Evolutionary conservation across 1,284 basidiomycete genomes (phyloP).

Genomic region (Ganoderma leucocontextum): DNA sequence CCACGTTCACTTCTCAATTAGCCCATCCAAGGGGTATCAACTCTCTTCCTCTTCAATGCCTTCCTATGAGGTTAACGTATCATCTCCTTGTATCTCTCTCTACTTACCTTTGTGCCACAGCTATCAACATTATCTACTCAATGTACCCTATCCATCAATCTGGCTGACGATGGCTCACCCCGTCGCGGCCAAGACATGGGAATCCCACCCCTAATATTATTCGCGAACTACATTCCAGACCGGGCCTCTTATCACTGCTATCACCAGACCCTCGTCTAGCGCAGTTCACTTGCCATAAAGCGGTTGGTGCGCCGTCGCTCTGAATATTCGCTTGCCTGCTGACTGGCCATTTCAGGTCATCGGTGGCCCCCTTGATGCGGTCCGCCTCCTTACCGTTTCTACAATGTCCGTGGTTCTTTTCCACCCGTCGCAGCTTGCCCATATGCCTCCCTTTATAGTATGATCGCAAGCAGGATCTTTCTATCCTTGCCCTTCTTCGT

Average conservation of each 20-base stretch:
- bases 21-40: neutral
- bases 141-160: neutral
- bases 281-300: conserved; percentile 17
- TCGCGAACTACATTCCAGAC: conserved; percentile 3
- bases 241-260: conserved; percentile 18
- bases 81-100: neutral
- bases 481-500: neutral
- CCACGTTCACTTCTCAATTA: conserved; percentile 13
- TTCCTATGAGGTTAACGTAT: conserved; percentile 5
- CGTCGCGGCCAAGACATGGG: conserved; percentile 17
- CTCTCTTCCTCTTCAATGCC: neutral
- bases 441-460: neutral
- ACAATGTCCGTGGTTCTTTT: neutral
- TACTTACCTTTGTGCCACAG: neutral
- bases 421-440: neutral
- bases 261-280: conserved; percentile 21
- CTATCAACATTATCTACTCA: neutral
- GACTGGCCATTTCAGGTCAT: conserved; percentile 15
- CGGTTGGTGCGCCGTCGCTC: conserved; percentile 22
- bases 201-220: conserved; percentile 27
- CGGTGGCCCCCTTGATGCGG: conserved; percentile 4
- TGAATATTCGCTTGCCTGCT: conserved; percentile 24
- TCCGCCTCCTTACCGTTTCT: neutral
- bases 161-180: neutral
- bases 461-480: neutral